phyloP scores from a whole-genome alignment of 768 basidiomycete species.

The Boletus reticuloceps region DNA sequence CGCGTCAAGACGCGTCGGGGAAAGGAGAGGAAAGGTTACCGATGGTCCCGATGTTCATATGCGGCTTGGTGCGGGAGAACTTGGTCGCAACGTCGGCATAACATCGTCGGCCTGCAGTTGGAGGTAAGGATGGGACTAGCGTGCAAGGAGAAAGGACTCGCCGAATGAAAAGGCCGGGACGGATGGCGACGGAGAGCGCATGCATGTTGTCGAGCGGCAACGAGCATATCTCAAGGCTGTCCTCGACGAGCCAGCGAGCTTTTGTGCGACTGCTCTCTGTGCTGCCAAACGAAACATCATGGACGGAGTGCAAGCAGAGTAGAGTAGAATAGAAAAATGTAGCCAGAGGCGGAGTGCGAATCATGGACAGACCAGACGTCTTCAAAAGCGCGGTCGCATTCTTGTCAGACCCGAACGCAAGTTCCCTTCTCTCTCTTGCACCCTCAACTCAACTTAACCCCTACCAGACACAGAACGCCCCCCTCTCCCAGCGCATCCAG shows the following conservation, averaged over 20 bases:
- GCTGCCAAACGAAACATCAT: slow-evolving; percentile 32
- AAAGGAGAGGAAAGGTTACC: slow-evolving; percentile 39
- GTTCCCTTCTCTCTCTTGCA: not conserved
- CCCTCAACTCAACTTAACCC: slow-evolving; percentile 12
- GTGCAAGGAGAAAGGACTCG: not conserved
- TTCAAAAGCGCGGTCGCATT: slow-evolving; percentile 82
- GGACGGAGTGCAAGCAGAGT: not conserved
- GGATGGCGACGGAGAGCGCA: not conserved
- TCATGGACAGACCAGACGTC: slow-evolving; percentile 53
- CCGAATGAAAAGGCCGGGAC: slow-evolving; percentile 8
- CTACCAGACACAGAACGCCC: slow-evolving; percentile 67
- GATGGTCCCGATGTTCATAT: slow-evolving; percentile 96
- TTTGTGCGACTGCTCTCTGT: slow-evolving; percentile 10
- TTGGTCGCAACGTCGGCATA: slow-evolving; percentile 66
- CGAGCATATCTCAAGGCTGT: slow-evolving; percentile 10
- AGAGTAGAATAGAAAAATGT: not conserved
- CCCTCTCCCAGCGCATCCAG: slow-evolving; percentile 80
- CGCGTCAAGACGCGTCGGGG: slow-evolving; percentile 18
- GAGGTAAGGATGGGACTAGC: not conserved
- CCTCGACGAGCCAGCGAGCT: not conserved
- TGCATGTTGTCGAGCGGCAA: slow-evolving; percentile 14
- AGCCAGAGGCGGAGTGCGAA: slow-evolving; percentile 29
- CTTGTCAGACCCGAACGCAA: slow-evolving; percentile 79
- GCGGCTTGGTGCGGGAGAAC: slow-evolving; percentile 77
- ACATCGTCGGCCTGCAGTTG: slow-evolving; percentile 40